Base-by-base conservation (phyloP, 441 rosid genomes). In the Pelargonium exstipulatum region DNA sequence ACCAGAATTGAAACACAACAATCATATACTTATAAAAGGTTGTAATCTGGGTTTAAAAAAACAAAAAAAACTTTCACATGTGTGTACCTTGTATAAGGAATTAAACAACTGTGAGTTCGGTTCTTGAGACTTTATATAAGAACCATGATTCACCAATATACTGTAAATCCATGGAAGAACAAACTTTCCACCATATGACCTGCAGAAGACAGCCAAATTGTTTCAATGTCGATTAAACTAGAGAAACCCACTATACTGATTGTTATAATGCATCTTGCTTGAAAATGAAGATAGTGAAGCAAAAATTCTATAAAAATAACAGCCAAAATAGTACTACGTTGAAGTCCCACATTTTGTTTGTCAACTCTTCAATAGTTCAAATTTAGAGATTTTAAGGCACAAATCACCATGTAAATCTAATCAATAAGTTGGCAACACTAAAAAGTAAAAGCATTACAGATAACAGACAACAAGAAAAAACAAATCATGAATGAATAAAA, bases 131-230 rank as follows among this genome's bases (percentile, higher is more conserved):
- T 72, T 62, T 69, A 90, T 64, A 74, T 80, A 69, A 70, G 77
- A 84, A 73, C 95, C 81, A 46, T 88, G 90, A 78, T 80, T 87
- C 83, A 86, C 83, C 87, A 90, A 76, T 86, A 92, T 83, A 74
- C 82, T 83, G 68, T 86, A 79, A 68, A 92, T 84, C 99, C 98
- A 95, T 49, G 88, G 91, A 55, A 92, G 88, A 71, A 88, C 78
- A 73, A 68, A 57, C 63, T 72, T 83, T 46, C 84, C 92, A 64
- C 81, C 78, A 71, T 75, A 68, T 35, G 85, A 82, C 86, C 99
- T 95, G 88, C 77, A 74, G 58, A 78, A 66, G 60, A 74, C 60
- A 67, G 64, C 32, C 64, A 78, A 24, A 72, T 29, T 51, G 22
- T 32, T 32, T 43, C 17, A 57, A 60, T 37, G 48, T 63, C 64